These are phyloP conservation scores for Populus ilicifolia DNA, from an alignment of 345 rosid genomes.

Conservation along the genomic window DNA sequence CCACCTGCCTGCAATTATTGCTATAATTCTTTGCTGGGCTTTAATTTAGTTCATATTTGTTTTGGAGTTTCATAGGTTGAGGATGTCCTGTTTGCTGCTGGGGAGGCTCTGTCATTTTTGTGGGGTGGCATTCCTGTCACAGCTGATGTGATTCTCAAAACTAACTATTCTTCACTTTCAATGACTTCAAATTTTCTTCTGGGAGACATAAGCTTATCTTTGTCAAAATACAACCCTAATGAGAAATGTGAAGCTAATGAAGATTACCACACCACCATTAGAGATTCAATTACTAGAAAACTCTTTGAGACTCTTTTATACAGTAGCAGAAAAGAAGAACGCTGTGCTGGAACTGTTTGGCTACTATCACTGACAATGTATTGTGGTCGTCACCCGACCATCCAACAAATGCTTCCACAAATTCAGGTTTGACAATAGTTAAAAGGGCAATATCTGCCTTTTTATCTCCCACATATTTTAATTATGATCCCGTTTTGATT, in stretches of 20 bases:
- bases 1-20: neutral
- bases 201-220: constrained; percentile 59
- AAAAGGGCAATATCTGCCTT: constrained; percentile 3
- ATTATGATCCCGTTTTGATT: neutral
- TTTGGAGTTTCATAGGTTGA: constrained; percentile 64
- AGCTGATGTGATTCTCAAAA: constrained; percentile 80
- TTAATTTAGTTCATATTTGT: neutral
- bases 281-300: constrained; percentile 65
- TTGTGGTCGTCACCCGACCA: constrained; percentile 77
- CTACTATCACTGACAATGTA: constrained; percentile 82
- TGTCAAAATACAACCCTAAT: constrained; percentile 36
- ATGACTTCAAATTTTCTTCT: constrained; percentile 76
- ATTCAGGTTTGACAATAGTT: constrained; percentile 65
- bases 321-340: constrained; percentile 90
- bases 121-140: constrained; percentile 95
- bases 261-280: constrained; percentile 44
- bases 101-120: constrained; percentile 86
- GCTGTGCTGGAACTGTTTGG: constrained; percentile 98
- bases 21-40: neutral
- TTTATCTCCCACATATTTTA: neutral
- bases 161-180: constrained; percentile 82
- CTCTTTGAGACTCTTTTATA: constrained; percentile 80
- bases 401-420: constrained; percentile 88
- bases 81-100: constrained; percentile 91
- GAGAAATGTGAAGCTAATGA: constrained; percentile 42